Base-by-base conservation (phyloP, 257 asterid genomes). In the Pogostemon cablin region DNA sequence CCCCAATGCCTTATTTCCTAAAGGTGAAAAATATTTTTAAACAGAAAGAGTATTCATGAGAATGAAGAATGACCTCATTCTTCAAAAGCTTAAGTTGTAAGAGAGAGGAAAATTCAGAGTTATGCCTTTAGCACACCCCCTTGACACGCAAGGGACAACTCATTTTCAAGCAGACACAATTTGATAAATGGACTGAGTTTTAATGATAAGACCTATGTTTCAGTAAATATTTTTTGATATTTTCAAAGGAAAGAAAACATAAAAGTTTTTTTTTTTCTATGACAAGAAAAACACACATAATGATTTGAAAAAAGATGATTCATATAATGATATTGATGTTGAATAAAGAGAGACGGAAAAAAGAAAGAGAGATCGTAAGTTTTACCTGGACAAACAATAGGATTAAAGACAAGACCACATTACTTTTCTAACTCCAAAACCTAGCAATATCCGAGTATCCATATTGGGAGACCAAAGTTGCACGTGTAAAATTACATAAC, bases 331-430 rank as follows among this genome's bases (percentile, higher is more conserved):
- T 17, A 20, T 7, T 54, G 38, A 54, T 15, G 38, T 54, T 54
- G 60, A 53, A 54, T 54, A 37, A 54, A 54, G 60, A 54, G 38
- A 54, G 38, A 35, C 15, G 37, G 60, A 54, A 54, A 52, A 52
- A 12, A 52, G 32, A 1, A 1, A 17, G 37, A 17, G 60, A 54
- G 38, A 7, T 54, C 37, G 3, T 54, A 54, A 25, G 32, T 25
- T 25, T 25, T 54, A 9, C 58, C 57, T 15, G 15, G 34, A 32
- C 7, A 9, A 9, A 50, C 15, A 50, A 8, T 12, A 32, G 3
- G 3, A 12, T 50, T 5, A 50, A 25, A 25, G 32, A 25, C 32
- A 25, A 25, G 32, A 25, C 32, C 32, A 25, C 32, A 25, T 25
- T 25, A 25, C 32, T 25, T 25, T 25, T 25, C 32, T 25, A 25